Evolutionary conservation across 169 alveolate genomes (phyloP).

Genomic region (Eimeria zaria): DNA sequence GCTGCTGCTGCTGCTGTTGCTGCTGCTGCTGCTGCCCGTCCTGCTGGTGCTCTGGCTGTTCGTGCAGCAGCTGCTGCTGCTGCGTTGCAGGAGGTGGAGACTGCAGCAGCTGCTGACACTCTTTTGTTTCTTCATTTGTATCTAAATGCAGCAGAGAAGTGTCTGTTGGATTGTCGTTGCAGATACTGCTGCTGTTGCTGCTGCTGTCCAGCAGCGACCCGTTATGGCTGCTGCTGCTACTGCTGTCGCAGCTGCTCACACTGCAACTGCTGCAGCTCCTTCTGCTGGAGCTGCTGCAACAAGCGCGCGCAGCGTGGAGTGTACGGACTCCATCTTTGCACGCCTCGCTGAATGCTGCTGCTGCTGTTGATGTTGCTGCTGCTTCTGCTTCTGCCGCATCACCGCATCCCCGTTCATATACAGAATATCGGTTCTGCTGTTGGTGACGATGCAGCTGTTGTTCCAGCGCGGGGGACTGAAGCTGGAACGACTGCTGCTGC

Average conservation of each 20-base stretch:
- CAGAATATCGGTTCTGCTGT: background rate
- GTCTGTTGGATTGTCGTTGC: background rate
- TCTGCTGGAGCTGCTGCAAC: constrained; percentile 4
- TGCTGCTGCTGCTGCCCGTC: background rate
- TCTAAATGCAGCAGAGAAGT: background rate
- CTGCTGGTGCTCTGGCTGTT: background rate
- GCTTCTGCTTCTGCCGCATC: background rate
- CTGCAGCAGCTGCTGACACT: constrained; percentile 32
- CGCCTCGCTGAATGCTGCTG: background rate
- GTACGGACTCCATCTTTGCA: background rate
- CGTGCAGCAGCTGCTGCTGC: constrained; percentile 2
- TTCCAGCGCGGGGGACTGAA: background rate
- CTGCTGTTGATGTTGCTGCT: constrained; percentile 14
- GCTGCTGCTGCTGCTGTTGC: background rate
- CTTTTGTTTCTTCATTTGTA: background rate
- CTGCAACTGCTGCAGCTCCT: background rate
- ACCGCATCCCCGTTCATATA: background rate
- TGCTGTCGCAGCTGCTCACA: background rate
- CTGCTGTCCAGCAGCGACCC: background rate
- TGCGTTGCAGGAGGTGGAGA: background rate
- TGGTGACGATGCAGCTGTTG: background rate
- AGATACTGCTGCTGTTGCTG: background rate
- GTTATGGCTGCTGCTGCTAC: background rate
- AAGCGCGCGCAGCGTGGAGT: background rate
- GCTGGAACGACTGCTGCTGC: constrained; percentile 4